phyloP scores from a whole-genome alignment of 352 stramenopile species.

The Globisporangium middletonii region DNA sequence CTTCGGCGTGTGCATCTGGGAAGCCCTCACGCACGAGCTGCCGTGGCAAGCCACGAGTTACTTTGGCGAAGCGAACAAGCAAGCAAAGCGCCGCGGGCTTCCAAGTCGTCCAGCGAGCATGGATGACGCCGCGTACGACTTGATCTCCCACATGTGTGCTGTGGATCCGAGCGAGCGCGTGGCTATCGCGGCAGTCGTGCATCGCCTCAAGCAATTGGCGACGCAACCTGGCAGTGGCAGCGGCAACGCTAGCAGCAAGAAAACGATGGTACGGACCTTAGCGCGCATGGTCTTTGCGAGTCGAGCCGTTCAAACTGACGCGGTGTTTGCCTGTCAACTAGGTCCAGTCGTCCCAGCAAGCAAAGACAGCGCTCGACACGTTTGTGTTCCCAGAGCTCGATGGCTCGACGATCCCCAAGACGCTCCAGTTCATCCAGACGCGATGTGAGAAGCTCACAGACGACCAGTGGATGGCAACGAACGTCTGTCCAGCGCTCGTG shows the following conservation, averaged over 20 bases:
- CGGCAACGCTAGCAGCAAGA: not conserved
- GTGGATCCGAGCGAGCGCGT: constrained; percentile 6
- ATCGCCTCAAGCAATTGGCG: constrained; percentile 6
- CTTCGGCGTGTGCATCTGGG: constrained; percentile 19
- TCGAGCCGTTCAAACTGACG: too few species aligned
- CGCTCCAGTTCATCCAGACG: not conserved
- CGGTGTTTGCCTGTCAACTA: not conserved
- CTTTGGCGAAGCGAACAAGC: not conserved
- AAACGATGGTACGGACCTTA: not conserved
- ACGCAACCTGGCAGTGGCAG: not conserved
- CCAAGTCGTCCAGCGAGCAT: not conserved
- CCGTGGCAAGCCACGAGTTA: not conserved
- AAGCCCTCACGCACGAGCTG: constrained; percentile 10
- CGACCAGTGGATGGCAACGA: not conserved
- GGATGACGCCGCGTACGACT: not conserved
- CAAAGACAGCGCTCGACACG: not conserved
- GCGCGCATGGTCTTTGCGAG: too few species aligned
- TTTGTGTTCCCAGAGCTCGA: not conserved
- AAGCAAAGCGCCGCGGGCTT: not conserved
- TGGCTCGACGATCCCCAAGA: not conserved
- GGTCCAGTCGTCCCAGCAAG: not conserved
- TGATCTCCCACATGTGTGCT: constrained; percentile 16
- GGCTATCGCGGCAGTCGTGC: constrained; percentile 10
- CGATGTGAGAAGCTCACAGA: not conserved
- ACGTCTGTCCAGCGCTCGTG: constrained; percentile 1